A percentile compares a stretch with the other conserved stretches of the same genome.
Conservation (phyloP, 2,329 filamentous ascomycete species). For the Thielaviopsis cerberus region DNA sequence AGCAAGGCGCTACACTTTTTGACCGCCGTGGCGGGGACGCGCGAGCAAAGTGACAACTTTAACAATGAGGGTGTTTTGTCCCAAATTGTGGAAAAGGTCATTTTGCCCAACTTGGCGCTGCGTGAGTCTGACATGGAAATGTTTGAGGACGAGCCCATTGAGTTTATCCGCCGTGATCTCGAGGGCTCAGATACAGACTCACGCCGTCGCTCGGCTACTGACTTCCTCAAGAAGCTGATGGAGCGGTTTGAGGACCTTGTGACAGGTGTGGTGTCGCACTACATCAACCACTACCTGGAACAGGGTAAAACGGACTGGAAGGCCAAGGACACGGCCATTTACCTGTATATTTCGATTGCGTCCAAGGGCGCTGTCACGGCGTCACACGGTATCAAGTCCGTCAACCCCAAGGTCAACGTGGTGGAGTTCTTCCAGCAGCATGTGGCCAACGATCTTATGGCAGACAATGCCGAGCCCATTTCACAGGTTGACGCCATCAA, state of each 20-base stretch:
- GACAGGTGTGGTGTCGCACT: slow-evolving; percentile 69
- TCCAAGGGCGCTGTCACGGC: slow-evolving; percentile 78
- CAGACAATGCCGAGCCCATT: slow-evolving; percentile 57
- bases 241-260: slow-evolving; percentile 75
- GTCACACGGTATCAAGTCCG: slow-evolving; percentile 73
- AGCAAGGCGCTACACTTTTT: slow-evolving; percentile 90
- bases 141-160: slow-evolving; percentile 96
- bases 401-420: slow-evolving; percentile 74
- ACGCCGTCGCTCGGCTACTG: slow-evolving; percentile 73
- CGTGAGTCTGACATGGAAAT: slow-evolving; percentile 87
- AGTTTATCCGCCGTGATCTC: slow-evolving; percentile 86
- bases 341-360: slow-evolving; percentile 84
- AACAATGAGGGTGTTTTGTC: slow-evolving; percentile 61
- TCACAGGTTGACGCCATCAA: slow-evolving; percentile 97
- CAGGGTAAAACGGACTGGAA: slow-evolving; percentile 80
- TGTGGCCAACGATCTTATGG: slow-evolving; percentile 72
- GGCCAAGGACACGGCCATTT: slow-evolving; percentile 93
- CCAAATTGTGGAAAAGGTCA: slow-evolving; percentile 87
- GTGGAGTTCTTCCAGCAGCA: slow-evolving; percentile 90
- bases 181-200: slow-evolving; percentile 96
- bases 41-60: slow-evolving; percentile 66
- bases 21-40: slow-evolving; percentile 66
- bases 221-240: slow-evolving; percentile 78
- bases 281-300: slow-evolving; percentile 71
- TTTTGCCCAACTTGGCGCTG: slow-evolving; percentile 78